A percentile compares a stretch with the other conserved stretches of the same genome.
These are phyloP conservation scores for Blakeslea trispora DNA, from an alignment of 371 early-diverging fungal genomes.

Conservation along the genomic window DNA sequence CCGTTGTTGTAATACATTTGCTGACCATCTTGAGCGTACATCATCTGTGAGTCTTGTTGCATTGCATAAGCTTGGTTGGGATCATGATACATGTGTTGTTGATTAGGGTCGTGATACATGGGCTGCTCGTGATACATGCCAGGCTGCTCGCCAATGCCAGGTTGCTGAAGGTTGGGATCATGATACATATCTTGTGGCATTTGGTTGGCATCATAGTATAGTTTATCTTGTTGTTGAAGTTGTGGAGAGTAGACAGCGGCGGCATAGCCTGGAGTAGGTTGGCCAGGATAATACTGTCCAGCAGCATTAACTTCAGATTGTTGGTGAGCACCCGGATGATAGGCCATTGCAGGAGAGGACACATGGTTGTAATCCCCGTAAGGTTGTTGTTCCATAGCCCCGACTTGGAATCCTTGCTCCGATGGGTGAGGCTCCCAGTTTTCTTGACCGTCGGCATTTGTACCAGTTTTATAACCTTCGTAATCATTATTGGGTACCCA, in stretches of 20 bases:
- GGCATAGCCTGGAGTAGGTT: constrained; percentile 1
- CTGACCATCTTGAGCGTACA: neutral
- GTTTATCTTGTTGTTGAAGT: constrained; percentile 3
- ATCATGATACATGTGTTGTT: neutral
- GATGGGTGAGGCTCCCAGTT: neutral
- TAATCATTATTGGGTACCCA: neutral
- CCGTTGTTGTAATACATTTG: neutral
- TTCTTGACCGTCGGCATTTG: neutral
- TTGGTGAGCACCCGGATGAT: constrained; percentile 1
- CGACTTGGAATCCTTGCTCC: neutral
- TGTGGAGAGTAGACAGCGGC: neutral
- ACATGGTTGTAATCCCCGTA: neutral
- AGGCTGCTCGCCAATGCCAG: neutral
- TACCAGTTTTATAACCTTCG: neutral
- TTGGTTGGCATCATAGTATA: constrained; percentile 1
- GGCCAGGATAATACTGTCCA: neutral
- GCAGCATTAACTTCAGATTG: neutral
- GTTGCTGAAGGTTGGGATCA: neutral
- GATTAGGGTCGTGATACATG: neutral
- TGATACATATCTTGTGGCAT: neutral
- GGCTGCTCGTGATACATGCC: neutral
- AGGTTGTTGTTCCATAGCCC: neutral
- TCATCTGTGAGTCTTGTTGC: neutral
- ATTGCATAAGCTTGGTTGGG: neutral
- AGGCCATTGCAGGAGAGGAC: constrained; percentile 9